Percentiles rank a stretch among this genome's conserved stretches.
These are phyloP conservation scores for Flaveria robusta DNA, from an alignment of 129 eudicot species.

Conservation along the genomic window DNA sequence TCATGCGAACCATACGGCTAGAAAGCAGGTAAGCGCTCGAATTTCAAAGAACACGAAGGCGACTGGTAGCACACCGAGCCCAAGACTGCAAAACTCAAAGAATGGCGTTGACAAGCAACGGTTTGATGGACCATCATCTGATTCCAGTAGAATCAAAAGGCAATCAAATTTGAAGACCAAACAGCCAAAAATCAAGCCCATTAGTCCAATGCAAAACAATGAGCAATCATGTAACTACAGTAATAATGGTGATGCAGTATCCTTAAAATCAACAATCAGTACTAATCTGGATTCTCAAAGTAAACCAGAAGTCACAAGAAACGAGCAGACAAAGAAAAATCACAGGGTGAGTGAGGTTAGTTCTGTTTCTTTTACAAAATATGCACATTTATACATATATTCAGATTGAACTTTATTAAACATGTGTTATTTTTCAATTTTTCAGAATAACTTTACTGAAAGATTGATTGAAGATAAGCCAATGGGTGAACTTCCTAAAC, in stretches of 20 bases:
- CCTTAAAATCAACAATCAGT: slow-evolving; percentile 54
- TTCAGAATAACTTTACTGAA: slow-evolving; percentile 43
- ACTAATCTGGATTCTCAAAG: slow-evolving; percentile 49
- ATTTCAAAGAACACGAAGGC: slow-evolving; percentile 36
- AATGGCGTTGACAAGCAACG: slow-evolving; percentile 39
- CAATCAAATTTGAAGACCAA: slow-evolving; percentile 39
- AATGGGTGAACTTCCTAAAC: slow-evolving; percentile 43
- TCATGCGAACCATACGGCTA: slow-evolving; percentile 21
- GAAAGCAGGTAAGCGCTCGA: slow-evolving; percentile 29
- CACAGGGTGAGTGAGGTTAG: slow-evolving; percentile 33
- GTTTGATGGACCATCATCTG: slow-evolving; percentile 33
- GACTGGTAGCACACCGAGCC: slow-evolving; percentile 38
- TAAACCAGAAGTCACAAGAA: slow-evolving; percentile 47
- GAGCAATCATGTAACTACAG: slow-evolving; percentile 38
- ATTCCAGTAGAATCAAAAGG: slow-evolving; percentile 31
- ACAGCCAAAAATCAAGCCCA: slow-evolving; percentile 34
- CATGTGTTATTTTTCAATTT: slow-evolving; percentile 15
- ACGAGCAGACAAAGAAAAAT: slow-evolving; percentile 33
- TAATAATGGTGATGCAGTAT: slow-evolving; percentile 45
- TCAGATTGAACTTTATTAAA: background rate
- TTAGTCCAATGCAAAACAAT: slow-evolving; percentile 31
- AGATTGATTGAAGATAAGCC: slow-evolving; percentile 48
- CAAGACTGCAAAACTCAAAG: slow-evolving; percentile 42
- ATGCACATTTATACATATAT: background rate
- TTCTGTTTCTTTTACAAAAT: background rate